Percentiles rank a stretch among this genome's conserved stretches.
Evolutionary conservation across 805 yeast genomes (phyloP).

Genomic region (Schwanniomyces yamadae): DNA sequence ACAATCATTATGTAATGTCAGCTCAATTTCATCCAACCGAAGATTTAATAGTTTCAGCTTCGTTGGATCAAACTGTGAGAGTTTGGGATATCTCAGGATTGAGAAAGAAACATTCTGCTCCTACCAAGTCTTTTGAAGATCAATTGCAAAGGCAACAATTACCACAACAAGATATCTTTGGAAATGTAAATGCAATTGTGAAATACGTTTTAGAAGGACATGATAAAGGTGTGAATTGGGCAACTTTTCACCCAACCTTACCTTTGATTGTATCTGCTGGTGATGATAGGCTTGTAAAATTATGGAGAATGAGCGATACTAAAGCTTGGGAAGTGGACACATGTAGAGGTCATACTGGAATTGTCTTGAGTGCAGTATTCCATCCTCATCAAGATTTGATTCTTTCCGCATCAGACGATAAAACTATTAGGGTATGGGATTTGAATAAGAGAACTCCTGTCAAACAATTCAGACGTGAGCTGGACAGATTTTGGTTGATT

Average conservation of each 20-base stretch:
- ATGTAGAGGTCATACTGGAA: constrained; percentile 95
- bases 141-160: constrained; percentile 59
- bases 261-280: constrained; percentile 94
- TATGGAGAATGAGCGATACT: constrained; percentile 97
- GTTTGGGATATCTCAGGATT: constrained; percentile 98
- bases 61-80: constrained; percentile 97
- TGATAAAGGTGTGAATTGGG: constrained; percentile 98
- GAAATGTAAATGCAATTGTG: constrained; percentile 89
- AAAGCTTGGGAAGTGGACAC: constrained; percentile 99
- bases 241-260: constrained; percentile 93
- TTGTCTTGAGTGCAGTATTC: constrained; percentile 84
- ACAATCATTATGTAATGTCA: constrained; percentile 96
- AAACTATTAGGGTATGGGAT: constrained; percentile 96
- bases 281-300: constrained; percentile 91
- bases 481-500: constrained; percentile 92
- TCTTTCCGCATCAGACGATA: constrained; percentile 92
- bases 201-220: constrained; percentile 97
- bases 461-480: constrained; percentile 89
- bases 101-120: constrained; percentile 91
- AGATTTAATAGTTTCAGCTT: constrained; percentile 91
- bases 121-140: constrained; percentile 51
- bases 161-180: constrained; percentile 90
- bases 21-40: constrained; percentile 97
- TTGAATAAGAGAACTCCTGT: constrained; percentile 89
- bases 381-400: constrained; percentile 93